Evolutionary conservation across 345 rosid genomes (phyloP).

Genomic region (Eucalyptus cloeziana): DNA sequence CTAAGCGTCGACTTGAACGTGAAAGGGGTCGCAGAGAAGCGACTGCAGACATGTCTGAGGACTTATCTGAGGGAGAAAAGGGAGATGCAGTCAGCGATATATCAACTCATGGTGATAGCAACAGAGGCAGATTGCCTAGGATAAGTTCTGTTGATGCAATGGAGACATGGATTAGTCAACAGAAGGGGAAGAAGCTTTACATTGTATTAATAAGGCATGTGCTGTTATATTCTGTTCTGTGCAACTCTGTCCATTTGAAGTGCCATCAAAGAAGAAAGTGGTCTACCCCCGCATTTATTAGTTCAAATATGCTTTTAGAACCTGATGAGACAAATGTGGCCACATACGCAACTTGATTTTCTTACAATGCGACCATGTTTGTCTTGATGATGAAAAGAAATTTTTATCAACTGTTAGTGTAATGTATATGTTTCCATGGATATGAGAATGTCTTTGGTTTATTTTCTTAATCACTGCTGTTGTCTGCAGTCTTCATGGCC

Average conservation of each 20-base stretch:
- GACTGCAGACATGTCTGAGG: slow-evolving; percentile 48
- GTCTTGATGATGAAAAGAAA: not conserved
- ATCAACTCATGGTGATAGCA: slow-evolving; percentile 32
- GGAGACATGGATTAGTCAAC: slow-evolving; percentile 36
- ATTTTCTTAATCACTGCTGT: not conserved
- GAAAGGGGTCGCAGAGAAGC: slow-evolving; percentile 49
- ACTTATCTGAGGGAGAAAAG: slow-evolving; percentile 44
- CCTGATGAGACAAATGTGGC: not conserved
- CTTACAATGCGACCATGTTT: not conserved
- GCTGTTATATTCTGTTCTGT: not conserved
- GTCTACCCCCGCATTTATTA: not conserved
- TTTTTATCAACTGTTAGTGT: not conserved
- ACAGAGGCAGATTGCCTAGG: slow-evolving; percentile 27
- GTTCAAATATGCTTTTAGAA: not conserved
- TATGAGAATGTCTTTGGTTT: not conserved
- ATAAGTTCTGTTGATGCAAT: slow-evolving; percentile 36
- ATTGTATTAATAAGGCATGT: slow-evolving; percentile 29
- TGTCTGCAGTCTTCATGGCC: slow-evolving; percentile 38
- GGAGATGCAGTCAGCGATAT: slow-evolving; percentile 23
- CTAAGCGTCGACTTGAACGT: slow-evolving; percentile 33
- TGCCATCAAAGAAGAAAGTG: not conserved
- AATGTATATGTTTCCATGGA: not conserved
- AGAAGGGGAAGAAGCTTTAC: slow-evolving; percentile 19
- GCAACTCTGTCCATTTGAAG: not conserved
- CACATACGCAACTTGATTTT: not conserved